Conservation (phyloP, 192 early-diverging fungal species). For the Neocallimastix lanati region DNA sequence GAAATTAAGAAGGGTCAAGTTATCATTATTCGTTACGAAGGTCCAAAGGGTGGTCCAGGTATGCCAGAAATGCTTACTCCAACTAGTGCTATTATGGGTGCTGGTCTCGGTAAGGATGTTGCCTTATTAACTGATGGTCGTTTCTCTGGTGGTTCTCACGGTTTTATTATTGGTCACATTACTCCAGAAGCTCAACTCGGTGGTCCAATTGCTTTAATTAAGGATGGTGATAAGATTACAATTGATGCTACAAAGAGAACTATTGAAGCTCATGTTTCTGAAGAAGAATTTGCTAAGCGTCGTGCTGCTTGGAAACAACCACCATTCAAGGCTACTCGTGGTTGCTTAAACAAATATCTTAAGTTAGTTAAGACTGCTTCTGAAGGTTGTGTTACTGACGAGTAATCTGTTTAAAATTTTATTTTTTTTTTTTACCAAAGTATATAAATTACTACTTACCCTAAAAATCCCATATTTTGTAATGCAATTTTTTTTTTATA, state of each 20-base stretch:
- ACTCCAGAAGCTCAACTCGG: conserved; percentile 94
- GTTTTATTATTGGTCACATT: conserved; percentile 98
- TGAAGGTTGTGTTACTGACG: conserved; percentile 74
- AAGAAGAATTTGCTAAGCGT: conserved; percentile 57
- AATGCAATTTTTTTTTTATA: too few species aligned
- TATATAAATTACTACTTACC: too few species aligned
- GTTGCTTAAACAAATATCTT: conserved; percentile 87
- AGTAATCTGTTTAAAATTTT: conserved; percentile 11
- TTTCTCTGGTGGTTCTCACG: conserved; percentile 95
- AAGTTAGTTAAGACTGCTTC: conserved; percentile 62
- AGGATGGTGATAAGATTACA: conserved; percentile 71
- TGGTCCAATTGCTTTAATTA: conserved; percentile 81
- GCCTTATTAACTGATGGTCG: conserved; percentile 94
- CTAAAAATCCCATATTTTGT: too few species aligned
- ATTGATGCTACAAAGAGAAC: conserved; percentile 70
- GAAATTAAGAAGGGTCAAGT: conserved; percentile 86
- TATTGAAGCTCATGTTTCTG: conserved; percentile 59
- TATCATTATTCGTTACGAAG: conserved; percentile 90
- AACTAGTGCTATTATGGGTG: conserved; percentile 95
- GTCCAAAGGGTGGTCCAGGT: conserved; percentile 93
- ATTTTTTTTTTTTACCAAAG: too few species aligned
- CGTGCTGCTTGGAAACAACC: conserved; percentile 58
- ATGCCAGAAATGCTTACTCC: conserved; percentile 99
- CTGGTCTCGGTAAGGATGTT: conserved; percentile 92
- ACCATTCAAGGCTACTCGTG: conserved; percentile 67